A percentile compares a stretch with the other conserved stretches of the same genome.
These are phyloP conservation scores for Didymellaceae sp. DNA, from an alignment of 2,329 filamentous ascomycete genomes.

Conservation along the genomic window DNA sequence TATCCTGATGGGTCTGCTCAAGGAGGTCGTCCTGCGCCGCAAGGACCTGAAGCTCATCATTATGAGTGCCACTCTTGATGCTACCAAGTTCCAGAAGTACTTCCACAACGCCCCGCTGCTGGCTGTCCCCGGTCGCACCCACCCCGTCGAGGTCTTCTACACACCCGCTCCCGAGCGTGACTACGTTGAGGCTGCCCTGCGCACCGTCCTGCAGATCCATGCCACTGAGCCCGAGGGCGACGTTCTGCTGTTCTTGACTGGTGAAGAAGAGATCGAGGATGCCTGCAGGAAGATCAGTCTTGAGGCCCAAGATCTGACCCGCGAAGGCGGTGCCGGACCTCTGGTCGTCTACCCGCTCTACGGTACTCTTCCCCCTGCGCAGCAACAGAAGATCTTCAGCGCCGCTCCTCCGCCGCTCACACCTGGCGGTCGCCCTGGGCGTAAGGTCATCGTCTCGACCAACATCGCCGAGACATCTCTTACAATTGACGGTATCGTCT, in stretches of 20 bases:
- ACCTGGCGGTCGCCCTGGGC: conserved; percentile 81
- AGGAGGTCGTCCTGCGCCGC: conserved; percentile 86
- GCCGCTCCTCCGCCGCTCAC: conserved; percentile 76
- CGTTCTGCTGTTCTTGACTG: conserved; percentile 91
- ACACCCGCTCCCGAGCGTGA: conserved; percentile 95
- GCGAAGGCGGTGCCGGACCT: conserved; percentile 90
- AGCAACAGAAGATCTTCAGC: conserved; percentile 96
- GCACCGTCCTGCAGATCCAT: conserved; percentile 96
- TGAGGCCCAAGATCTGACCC: conserved; percentile 88
- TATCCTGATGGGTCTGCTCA: conserved; percentile 90
- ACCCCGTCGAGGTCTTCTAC: conserved; percentile 98
- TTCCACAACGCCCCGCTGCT: conserved; percentile 94
- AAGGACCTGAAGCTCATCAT: conserved; percentile 94
- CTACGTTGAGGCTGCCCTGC: conserved; percentile 92
- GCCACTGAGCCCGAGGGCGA: conserved; percentile 91
- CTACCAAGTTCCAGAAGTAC: conserved; percentile 96
- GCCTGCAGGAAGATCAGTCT: conserved; percentile 89
- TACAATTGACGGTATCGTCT: conserved; percentile 98
- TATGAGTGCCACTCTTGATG: conserved; percentile 94
- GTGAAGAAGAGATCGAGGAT: conserved; percentile 98
- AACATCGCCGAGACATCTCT: conserved; percentile 98
- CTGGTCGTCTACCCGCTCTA: conserved; percentile 92
- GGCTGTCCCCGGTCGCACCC: conserved; percentile 91
- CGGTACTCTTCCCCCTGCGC: conserved; percentile 86
- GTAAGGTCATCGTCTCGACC: conserved; percentile 92